These are phyloP conservation scores for Penicillium coffeae DNA, from an alignment of 495 filamentous ascomycete species.

Conservation along the genomic window DNA sequence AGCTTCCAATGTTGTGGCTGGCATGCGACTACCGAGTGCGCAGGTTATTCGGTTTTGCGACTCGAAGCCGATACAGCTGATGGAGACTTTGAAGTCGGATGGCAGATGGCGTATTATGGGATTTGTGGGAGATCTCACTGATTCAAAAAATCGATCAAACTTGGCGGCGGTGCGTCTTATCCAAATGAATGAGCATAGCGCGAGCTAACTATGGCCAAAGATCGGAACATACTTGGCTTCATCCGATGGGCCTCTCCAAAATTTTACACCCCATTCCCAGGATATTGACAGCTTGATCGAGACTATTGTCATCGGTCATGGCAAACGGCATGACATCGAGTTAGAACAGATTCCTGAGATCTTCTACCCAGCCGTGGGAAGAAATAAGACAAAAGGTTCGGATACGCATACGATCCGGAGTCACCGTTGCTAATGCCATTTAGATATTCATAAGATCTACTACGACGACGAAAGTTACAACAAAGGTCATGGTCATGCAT, in stretches of 20 bases:
- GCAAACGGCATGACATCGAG: constrained; percentile 51
- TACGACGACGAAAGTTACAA: constrained; percentile 67
- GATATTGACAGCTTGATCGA: constrained; percentile 61
- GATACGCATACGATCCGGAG: background rate
- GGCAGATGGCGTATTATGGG: constrained; percentile 61
- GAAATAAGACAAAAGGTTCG: constrained; percentile 56
- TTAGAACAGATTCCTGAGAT: constrained; percentile 54
- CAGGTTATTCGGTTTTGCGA: constrained; percentile 59
- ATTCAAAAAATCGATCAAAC: constrained; percentile 27
- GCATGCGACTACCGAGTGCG: constrained; percentile 55
- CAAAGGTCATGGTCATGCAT: constrained; percentile 59
- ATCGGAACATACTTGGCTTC: constrained; percentile 36
- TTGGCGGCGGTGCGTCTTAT: constrained; percentile 41
- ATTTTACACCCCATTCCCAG: constrained; percentile 40
- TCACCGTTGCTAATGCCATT: background rate
- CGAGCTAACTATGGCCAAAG: constrained; percentile 11
- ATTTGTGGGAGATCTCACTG: constrained; percentile 51
- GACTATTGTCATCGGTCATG: constrained; percentile 52
- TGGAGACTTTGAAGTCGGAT: constrained; percentile 45
- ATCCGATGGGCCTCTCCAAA: constrained; percentile 31
- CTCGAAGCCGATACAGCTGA: constrained; percentile 54
- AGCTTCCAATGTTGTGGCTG: constrained; percentile 47
- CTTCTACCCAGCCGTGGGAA: constrained; percentile 57
- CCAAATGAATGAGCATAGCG: constrained; percentile 2
- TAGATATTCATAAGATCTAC: constrained; percentile 61